Percentiles rank a stretch among this genome's conserved stretches.
These are phyloP conservation scores for Pyrenula massariospora DNA, from an alignment of 495 filamentous ascomycete genomes.

Conservation along the genomic window DNA sequence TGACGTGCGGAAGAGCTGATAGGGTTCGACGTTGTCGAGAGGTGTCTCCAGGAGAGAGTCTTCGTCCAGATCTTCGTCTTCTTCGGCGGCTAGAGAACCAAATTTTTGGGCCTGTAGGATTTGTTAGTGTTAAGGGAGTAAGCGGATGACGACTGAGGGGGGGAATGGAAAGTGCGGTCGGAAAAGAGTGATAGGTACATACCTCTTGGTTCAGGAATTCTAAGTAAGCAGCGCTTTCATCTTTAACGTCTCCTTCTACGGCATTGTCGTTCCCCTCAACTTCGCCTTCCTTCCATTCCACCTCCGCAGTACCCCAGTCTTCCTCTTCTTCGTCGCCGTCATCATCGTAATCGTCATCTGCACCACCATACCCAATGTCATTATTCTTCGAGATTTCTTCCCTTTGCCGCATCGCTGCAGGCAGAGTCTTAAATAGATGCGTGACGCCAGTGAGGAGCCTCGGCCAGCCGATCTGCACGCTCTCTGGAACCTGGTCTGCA, in stretches of 20 bases:
- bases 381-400: conserved; percentile 86
- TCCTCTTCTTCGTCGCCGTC: conserved; percentile 65
- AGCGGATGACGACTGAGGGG: no score
- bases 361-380: conserved; percentile 59
- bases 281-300: conserved; percentile 62
- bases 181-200: conserved; percentile 11
- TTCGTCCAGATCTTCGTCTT: conserved; percentile 87
- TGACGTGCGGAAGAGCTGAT: conserved; percentile 69
- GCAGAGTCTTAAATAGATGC: conserved; percentile 80
- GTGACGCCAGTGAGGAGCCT: conserved; percentile 84
- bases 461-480: conserved; percentile 95
- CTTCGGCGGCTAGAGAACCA: conserved; percentile 52
- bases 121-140: no score
- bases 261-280: conserved; percentile 44
- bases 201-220: conserved; percentile 92
- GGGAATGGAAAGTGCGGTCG: no score
- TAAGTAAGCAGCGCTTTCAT: conserved; percentile 88
- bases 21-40: conserved; percentile 88
- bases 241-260: conserved; percentile 54
- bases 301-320: conserved; percentile 51
- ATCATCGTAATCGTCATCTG: conserved; percentile 55
- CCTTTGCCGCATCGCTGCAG: conserved; percentile 74
- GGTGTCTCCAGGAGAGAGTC: conserved; percentile 86
- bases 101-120: conserved; percentile 67
- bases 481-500: conserved; percentile 66